Evolutionary conservation across 352 stramenopile genomes (phyloP).

Genomic region (Phytophthora ramorum): DNA sequence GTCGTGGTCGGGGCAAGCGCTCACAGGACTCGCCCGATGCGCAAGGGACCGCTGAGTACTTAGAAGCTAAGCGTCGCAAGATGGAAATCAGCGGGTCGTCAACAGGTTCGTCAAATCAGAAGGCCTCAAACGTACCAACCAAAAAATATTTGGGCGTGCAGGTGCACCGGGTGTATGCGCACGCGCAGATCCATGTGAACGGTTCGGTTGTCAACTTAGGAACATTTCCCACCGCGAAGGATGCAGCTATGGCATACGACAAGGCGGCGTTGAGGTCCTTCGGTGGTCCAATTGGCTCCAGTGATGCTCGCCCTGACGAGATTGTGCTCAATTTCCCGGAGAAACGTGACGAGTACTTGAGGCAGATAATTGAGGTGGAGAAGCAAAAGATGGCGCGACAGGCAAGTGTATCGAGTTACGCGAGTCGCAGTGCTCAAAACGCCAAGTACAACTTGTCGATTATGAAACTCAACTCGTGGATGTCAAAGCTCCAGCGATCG

Average conservation of each 20-base stretch:
- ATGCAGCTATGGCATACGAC: constrained; percentile 84
- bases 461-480: constrained; percentile 81
- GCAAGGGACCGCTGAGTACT: constrained; percentile 4
- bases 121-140: constrained; percentile 9
- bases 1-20: constrained; percentile 67
- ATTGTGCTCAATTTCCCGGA: constrained; percentile 83
- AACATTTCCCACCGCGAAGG: constrained; percentile 69
- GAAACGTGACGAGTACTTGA: constrained; percentile 59
- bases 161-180: constrained; percentile 73
- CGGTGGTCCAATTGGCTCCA: constrained; percentile 51
- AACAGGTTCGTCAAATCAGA: constrained; percentile 35
- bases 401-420: constrained; percentile 33
- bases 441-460: constrained; percentile 81
- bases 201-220: constrained; percentile 80
- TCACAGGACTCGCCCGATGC: constrained; percentile 44
- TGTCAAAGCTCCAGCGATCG: constrained; percentile 72
- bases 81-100: constrained; percentile 21
- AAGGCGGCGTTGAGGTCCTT: constrained; percentile 83
- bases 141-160: constrained; percentile 82
- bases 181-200: constrained; percentile 84
- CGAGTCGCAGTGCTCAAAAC: constrained; percentile 66
- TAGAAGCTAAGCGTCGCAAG: constrained; percentile 47
- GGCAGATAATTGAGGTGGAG: constrained; percentile 70
- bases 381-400: constrained; percentile 55
- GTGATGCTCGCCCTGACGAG: constrained; percentile 48